Evolutionary conservation across 2,329 filamentous ascomycete species (phyloP), one percentile per base, ranked within the genome.

Genomic region (Trichophyton benhamiae): DNA sequence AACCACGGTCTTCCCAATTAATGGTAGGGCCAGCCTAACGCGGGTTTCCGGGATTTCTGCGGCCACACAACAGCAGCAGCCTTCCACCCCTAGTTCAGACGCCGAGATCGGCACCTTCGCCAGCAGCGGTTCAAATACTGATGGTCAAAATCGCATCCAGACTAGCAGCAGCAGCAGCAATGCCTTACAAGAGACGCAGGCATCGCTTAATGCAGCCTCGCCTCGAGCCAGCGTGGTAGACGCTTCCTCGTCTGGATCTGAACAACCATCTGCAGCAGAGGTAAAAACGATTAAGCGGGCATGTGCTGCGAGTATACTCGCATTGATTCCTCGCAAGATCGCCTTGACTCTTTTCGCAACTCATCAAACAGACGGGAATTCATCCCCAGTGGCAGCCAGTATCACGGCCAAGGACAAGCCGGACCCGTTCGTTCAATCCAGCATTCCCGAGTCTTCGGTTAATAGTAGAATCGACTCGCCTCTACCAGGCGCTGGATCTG

Each of bases 1-100:
- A 71, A 84, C 83, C 68, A 83, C 88, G 63, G 78, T 97, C 61
- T 97, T 96, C 72, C 92, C 94, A 66, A 87, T 59, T 11, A 66
- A 65, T 61, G 46, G 63, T 20, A 59, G 58, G 59, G 57, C 62
- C 30, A 60, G 48, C 42, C 49, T 42, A 57, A 30, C 33, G 33
- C 58, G 44, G 60, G 58, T 60, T 62, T 64, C 46, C 38, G 49
- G 36, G 59, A 8, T 48, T 42, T 36, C 30, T 55, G 52, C 52
- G 52, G 52, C 52, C 52, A 36, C 52, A 55, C 52, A 55, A 11
- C 52, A 55, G 27, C 25, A 36, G 27, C 59, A 48, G 25, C 46
- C 48, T 60, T 30, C 46, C 13, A 48, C 20, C 36, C 36, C 59
- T 42, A 13, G 48, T 65, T 58, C 58, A 52, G 63, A 63, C 62